Evolutionary conservation across 2,329 filamentous ascomycete genomes (phyloP).

Genomic region (Phialocephala sp.): DNA sequence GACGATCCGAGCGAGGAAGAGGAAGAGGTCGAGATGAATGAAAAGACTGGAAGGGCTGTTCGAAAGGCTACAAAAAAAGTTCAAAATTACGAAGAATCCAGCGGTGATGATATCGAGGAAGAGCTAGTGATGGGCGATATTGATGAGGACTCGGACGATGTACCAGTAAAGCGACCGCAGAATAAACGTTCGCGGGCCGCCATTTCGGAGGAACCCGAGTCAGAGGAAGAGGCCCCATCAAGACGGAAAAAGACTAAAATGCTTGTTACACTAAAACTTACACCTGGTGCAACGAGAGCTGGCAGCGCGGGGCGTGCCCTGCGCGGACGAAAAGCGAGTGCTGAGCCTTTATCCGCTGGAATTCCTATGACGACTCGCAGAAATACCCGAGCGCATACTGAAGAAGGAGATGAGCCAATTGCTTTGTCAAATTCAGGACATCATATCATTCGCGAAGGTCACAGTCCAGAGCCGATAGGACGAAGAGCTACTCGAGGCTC

Average conservation of each 20-base stretch:
- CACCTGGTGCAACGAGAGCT: constrained; percentile 38
- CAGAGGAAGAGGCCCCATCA: constrained; percentile 28
- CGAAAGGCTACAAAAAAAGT: constrained; percentile 53
- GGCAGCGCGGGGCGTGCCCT: constrained; percentile 37
- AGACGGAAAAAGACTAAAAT: constrained; percentile 27
- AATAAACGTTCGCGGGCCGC: constrained; percentile 37
- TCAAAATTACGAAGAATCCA: constrained; percentile 56
- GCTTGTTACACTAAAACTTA: constrained; percentile 41
- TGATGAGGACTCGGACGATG: constrained; percentile 30
- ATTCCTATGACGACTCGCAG: constrained; percentile 30
- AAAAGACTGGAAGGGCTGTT: constrained; percentile 54
- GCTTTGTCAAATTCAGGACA: constrained; percentile 67
- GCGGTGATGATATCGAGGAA: constrained; percentile 44
- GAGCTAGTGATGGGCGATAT: constrained; percentile 41
- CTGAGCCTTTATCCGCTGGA: constrained; percentile 38
- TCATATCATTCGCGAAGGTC: constrained; percentile 57
- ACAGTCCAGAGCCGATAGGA: constrained; percentile 58
- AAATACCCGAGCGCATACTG: constrained; percentile 42
- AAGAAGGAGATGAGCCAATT: constrained; percentile 61
- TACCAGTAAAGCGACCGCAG: constrained; percentile 27
- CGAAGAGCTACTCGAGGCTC: constrained; percentile 40
- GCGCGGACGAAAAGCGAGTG: constrained; percentile 32
- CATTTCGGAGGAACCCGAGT: constrained; percentile 39
- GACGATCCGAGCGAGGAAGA: constrained; percentile 50
- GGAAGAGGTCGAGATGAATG: constrained; percentile 50